These are phyloP conservation scores for Amphicarpaea edgeworthii DNA, from an alignment of 306 rosid genomes.

Conservation along the genomic window DNA sequence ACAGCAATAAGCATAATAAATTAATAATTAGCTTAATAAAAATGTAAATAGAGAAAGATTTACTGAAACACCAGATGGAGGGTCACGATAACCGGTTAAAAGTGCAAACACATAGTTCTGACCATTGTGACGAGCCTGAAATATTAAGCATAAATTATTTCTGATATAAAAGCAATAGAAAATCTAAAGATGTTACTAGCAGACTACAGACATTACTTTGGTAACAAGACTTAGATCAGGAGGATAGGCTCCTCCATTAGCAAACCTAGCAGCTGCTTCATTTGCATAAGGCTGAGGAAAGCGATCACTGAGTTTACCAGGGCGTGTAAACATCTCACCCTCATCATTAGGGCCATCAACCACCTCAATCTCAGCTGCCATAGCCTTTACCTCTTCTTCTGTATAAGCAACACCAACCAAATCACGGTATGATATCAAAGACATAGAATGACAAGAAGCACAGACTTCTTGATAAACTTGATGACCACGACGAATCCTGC, in stretches of 20 bases:
- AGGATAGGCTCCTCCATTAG: conserved; percentile 99
- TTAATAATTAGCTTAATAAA: not conserved
- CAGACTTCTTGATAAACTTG: conserved; percentile 95
- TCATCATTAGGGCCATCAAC: conserved; percentile 98
- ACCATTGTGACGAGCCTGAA: conserved; percentile 99
- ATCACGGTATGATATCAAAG: conserved; percentile 95
- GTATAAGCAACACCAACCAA: conserved; percentile 99
- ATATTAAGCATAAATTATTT: conserved; percentile 24
- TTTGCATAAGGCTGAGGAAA: conserved; percentile 94
- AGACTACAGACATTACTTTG: conserved; percentile 68
- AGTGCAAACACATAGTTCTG: conserved; percentile 93
- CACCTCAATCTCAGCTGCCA: conserved; percentile 99
- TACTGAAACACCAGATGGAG: conserved; percentile 96
- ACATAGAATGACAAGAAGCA: conserved; percentile 98
- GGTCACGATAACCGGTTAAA: conserved; percentile 44
- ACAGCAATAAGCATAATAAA: not conserved
- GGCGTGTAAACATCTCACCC: conserved; percentile 98
- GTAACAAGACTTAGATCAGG: conserved; percentile 97
- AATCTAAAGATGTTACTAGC: conserved; percentile 31
- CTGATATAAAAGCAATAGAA: not conserved
- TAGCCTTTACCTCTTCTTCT: conserved; percentile 95
- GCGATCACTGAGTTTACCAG: conserved; percentile 98
- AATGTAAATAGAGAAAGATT: conserved; percentile 12
- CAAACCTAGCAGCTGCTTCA: conserved; percentile 99
- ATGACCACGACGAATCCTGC: conserved; percentile 99